These are phyloP conservation scores for Xerocomellus dryophilus DNA, from an alignment of 768 basidiomycete species.

Conservation along the genomic window DNA sequence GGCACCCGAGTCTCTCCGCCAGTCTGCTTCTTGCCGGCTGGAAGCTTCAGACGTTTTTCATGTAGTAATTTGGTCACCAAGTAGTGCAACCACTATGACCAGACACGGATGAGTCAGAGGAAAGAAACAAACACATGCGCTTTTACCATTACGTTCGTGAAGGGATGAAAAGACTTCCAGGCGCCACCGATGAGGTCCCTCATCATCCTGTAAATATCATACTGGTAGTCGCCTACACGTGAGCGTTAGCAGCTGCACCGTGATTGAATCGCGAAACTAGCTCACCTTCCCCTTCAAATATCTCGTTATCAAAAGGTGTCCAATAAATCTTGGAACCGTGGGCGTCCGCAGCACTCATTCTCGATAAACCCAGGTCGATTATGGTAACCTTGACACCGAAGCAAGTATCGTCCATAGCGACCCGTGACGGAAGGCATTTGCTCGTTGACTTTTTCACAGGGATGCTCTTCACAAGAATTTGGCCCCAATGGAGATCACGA, in stretches of 20 bases:
- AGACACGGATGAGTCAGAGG: slow-evolving; percentile 10
- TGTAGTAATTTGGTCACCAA: slow-evolving; percentile 68
- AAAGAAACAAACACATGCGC: not conserved
- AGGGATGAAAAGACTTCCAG: slow-evolving; percentile 78
- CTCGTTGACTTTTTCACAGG: slow-evolving; percentile 35
- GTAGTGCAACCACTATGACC: slow-evolving; percentile 85
- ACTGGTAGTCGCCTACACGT: slow-evolving; percentile 80
- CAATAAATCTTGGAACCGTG: slow-evolving; percentile 52
- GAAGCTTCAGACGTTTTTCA: slow-evolving; percentile 63
- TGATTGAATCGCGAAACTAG: not conserved
- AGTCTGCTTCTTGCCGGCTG: slow-evolving; percentile 41
- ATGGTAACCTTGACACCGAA: slow-evolving; percentile 78
- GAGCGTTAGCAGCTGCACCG: slow-evolving; percentile 10
- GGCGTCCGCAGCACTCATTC: slow-evolving; percentile 64
- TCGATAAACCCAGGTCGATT: slow-evolving; percentile 92
- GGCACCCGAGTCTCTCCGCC: slow-evolving; percentile 13
- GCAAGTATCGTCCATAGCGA: slow-evolving; percentile 61
- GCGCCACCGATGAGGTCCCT: slow-evolving; percentile 49
- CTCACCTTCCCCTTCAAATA: slow-evolving; percentile 88
- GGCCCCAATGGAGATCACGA: slow-evolving; percentile 98
- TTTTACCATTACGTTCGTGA: slow-evolving; percentile 88
- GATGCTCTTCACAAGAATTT: slow-evolving; percentile 76
- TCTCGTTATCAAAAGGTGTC: slow-evolving; percentile 82
- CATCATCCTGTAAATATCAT: slow-evolving; percentile 94
- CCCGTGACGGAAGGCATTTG: slow-evolving; percentile 32